Base-by-base conservation (phyloP, 2,329 filamentous ascomycete genomes). In the Sporothrix protearum region DNA sequence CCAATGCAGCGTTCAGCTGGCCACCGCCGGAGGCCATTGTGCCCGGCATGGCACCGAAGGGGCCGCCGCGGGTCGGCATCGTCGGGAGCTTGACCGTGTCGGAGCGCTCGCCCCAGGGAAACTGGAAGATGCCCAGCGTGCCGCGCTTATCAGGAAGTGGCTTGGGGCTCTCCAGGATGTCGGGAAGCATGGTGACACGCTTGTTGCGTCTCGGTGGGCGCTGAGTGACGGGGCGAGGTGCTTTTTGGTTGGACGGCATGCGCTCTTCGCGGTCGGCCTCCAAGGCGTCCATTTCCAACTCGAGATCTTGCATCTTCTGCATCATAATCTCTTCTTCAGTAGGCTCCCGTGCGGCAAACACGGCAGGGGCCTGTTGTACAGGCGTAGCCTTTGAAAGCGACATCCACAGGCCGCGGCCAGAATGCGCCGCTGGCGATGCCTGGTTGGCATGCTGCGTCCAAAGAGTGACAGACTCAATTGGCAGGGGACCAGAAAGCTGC, bases 101-200 rank as follows among this genome's bases (percentile, higher is more conserved):
- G 25, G 88, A 90, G 75, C 80, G 85, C 79, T 90, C 88, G 16
- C 88, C 88, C 87, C 87, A 90, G 2, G 88, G 87, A 74, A 90
- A 90, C 75, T 89, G 86, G 80, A 89, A 91, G 75, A 90, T 86
- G 5, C 88, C 88, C 22, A 90, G 82, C 12, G 87, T 89, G 14
- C 83, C 87, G 55, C 84, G 82, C 78, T 86, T 87, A 77, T 88
- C 81, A 4, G 85, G 84, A 4, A 90, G 80, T 47, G 87, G 88
- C 76, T 86, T 80, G 3, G 88, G 88, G 74, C 83, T 88, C 77
- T 90, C 88, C 45, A 89, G 76, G 73, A 90, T 90, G 76, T 90
- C 88, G 16, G 88, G 87, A 5, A 91, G 83, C 61, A 85, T 77
- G 8, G 87, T 88, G n/a, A 88, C 80, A 55, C 87, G 85, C 78